Evolutionary conservation across 2,329 filamentous ascomycete species (phyloP).

Genomic region (Coccinonectria pachysandricola): DNA sequence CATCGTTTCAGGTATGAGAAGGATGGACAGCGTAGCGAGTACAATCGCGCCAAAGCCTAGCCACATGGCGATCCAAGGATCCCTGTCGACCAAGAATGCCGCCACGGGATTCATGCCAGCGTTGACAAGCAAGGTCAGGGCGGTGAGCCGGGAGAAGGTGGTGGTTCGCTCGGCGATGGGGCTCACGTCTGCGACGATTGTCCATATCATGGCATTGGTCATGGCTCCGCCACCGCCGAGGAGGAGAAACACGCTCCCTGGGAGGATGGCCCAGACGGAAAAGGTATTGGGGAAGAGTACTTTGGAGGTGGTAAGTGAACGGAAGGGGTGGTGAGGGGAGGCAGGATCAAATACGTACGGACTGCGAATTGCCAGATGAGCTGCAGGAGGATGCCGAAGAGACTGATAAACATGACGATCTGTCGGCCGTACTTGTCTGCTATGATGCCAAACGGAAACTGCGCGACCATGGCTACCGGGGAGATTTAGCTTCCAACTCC

Average conservation of each 20-base stretch:
- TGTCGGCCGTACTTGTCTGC: conserved; percentile 37
- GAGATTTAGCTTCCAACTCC: not conserved
- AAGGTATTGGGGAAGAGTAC: conserved; percentile 28
- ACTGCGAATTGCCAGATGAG: conserved; percentile 21
- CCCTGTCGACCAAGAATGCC: conserved; percentile 28
- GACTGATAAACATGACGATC: conserved; percentile 28
- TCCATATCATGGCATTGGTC: conserved; percentile 34
- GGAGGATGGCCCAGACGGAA: conserved; percentile 30
- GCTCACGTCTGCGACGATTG: conserved; percentile 33
- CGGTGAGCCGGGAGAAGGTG: conserved; percentile 30
- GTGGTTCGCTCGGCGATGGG: conserved; percentile 28
- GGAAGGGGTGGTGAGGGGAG: not conserved
- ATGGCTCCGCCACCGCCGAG: conserved; percentile 32
- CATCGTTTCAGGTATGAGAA: conserved; percentile 34
- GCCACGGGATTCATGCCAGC: conserved; percentile 30
- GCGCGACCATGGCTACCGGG: conserved; percentile 26
- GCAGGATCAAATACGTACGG: conserved; percentile 15
- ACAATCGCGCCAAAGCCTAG: conserved; percentile 22
- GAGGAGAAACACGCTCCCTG: conserved; percentile 24
- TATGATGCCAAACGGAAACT: conserved; percentile 37
- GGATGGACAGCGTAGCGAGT: conserved; percentile 18
- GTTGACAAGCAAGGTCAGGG: conserved; percentile 27
- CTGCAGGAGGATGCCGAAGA: conserved; percentile 22
- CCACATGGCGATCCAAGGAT: conserved; percentile 31
- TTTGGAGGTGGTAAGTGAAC: conserved; percentile 14